Evolutionary conservation across 2,329 filamentous ascomycete genomes (phyloP), one percentile per base, ranked within the genome.

Genomic region (Colletotrichum karsti): DNA sequence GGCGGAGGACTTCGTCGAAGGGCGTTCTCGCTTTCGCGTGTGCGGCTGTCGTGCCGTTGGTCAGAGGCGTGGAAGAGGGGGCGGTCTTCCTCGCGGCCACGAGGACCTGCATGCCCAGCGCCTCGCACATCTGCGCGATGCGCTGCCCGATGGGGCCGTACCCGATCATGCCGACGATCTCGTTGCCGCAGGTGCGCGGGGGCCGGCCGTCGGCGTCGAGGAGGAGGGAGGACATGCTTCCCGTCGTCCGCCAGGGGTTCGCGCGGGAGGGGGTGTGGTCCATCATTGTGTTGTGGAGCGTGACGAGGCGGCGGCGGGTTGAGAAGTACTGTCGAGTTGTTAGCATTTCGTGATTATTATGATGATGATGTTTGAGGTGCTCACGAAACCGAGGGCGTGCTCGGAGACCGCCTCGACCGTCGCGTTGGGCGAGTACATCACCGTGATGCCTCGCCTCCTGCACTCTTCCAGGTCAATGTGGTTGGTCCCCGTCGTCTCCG

Each of bases 91-190:
- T 69, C 12, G 67, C 74, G 4, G 74, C 72, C 8, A 76, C 57
- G 33, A 74, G 67, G 7, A 74, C 67, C 4, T 63, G 42, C 67
- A 76, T 74, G 2, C 72, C 74, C 26, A 77, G 61, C 4, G 62
- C 59, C 2, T 57, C 39, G 12, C 72, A 72, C 41, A 76, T 44
- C n/a, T 69, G 46, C 4, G 69, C 73, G 20, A 76, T 68, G 15
- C 70, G 66, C 24, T 72, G 71, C 5, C 75, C 75, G 18, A 73
- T 68, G 15, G 69, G 69, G 3, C 75, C 75, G 41, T 76, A 73
- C 8, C 75, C 75, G n/a, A 77, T 59, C 26, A 77, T 69, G 9
- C 71, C 74, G 7, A 71, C 72, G 4, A 72, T 73, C 56, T 77
- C 75, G n/a, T 73, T 72, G 22, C 60, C 57, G 51, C 75, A 76